phyloP scores from a whole-genome alignment of 345 rosid species.

The Mercurialis annua region DNA sequence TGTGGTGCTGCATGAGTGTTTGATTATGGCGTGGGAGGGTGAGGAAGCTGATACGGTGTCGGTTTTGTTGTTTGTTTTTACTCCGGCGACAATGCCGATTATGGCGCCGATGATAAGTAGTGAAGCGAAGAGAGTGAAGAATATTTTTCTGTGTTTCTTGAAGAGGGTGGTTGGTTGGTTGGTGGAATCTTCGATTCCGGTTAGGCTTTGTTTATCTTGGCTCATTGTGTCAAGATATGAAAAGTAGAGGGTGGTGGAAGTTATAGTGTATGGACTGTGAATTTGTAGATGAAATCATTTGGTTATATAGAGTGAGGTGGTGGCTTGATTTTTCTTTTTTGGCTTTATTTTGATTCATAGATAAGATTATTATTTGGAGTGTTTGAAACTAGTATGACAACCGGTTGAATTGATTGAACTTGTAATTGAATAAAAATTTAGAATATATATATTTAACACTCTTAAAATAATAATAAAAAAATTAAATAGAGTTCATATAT shows the following conservation, averaged over 20 bases:
- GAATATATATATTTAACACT: too few species aligned
- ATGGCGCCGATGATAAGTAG: constrained; percentile 39
- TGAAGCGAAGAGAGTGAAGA: constrained; percentile 31
- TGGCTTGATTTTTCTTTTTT: background rate
- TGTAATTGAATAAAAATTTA: too few species aligned
- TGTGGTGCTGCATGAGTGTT: constrained; percentile 59
- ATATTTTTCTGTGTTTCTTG: constrained; percentile 34
- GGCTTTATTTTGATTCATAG: too few species aligned
- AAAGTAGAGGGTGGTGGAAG: background rate
- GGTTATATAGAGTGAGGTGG: background rate
- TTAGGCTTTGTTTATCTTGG: constrained; percentile 20
- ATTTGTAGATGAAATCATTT: background rate
- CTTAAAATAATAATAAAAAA: too few species aligned
- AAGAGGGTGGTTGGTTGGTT: constrained; percentile 16
- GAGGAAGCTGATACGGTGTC: constrained; percentile 12
- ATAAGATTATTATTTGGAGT: too few species aligned
- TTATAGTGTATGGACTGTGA: background rate
- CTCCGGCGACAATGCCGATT: constrained; percentile 41
- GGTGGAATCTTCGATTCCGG: constrained; percentile 24
- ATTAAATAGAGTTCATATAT: too few species aligned
- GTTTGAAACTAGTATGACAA: too few species aligned
- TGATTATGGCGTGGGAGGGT: constrained; percentile 55
- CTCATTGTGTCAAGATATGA: constrained; percentile 20
- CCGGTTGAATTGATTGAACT: too few species aligned
- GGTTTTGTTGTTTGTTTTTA: constrained; percentile 22